Conservation (phyloP, 768 basidiomycete genomes). For the Clathrus columnatus region DNA sequence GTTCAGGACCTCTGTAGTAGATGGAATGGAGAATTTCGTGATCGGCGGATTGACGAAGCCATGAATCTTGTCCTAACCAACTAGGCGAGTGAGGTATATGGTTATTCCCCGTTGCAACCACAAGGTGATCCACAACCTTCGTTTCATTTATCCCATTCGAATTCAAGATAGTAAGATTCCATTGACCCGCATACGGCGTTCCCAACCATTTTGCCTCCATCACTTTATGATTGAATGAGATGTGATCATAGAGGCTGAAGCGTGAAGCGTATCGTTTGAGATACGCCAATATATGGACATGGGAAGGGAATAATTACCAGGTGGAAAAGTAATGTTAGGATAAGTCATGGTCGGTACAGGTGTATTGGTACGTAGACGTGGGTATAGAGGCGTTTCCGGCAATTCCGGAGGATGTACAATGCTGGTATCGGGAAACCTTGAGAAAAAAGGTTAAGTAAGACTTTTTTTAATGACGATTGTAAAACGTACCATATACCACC, state of each 20-base stretch:
- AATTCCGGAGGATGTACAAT: conserved; percentile 33
- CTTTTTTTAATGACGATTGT: not conserved
- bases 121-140: conserved; percentile 40
- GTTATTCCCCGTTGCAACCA: conserved; percentile 49
- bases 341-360: conserved; percentile 51
- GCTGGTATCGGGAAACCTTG: conserved; percentile 24
- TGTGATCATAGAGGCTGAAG: conserved; percentile 31
- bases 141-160: conserved; percentile 8
- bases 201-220: conserved; percentile 37
- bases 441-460: not conserved
- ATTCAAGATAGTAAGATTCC: conserved; percentile 33
- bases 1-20: conserved; percentile 41
- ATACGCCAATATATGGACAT: conserved; percentile 38
- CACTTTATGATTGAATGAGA: conserved; percentile 37
- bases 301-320: conserved; percentile 40
- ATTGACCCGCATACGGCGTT: conserved; percentile 27
- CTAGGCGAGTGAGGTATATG: conserved; percentile 39
- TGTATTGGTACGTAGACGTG: conserved; percentile 45
- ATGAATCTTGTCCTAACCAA: conserved; percentile 41
- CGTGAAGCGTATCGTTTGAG: conserved; percentile 34
- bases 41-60: conserved; percentile 29
- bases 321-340: conserved; percentile 44
- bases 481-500: conserved; percentile 42
- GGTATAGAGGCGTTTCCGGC: conserved; percentile 49
- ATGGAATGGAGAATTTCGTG: conserved; percentile 44